Conservation (phyloP, 2,329 filamentous ascomycete genomes). For the Ophiostoma himal-ulmi region DNA sequence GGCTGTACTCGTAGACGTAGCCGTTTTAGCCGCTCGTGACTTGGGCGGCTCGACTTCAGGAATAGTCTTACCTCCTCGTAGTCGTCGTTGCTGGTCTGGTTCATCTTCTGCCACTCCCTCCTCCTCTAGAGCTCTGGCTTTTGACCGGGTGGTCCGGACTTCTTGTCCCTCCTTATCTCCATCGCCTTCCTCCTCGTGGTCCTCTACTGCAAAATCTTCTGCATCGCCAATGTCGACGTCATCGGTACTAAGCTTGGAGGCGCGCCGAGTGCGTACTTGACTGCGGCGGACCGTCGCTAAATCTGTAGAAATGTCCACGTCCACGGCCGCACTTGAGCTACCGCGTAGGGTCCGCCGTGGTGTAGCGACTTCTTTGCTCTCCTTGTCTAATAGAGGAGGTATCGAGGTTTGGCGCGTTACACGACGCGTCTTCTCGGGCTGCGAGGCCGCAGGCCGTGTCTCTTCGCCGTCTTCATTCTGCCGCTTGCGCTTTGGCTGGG, state of each 20-base stretch:
- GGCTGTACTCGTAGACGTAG: too few relatives aligned
- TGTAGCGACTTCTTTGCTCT: conserved; percentile 18
- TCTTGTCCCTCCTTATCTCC: neutral
- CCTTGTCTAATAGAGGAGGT: conserved; percentile 29
- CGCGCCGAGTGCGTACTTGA: neutral
- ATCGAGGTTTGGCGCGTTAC: conserved; percentile 35
- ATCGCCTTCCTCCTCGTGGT: neutral
- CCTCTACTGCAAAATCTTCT: conserved; percentile 2
- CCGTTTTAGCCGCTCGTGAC: neutral
- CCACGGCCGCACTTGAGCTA: neutral
- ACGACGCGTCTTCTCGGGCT: conserved; percentile 29
- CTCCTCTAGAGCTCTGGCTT: neutral
- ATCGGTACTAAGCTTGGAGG: conserved; percentile 1
- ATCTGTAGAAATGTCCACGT: neutral
- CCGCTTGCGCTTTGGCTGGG: conserved; percentile 33
- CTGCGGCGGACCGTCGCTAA: neutral
- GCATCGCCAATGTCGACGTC: neutral
- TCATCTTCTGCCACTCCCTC: neutral
- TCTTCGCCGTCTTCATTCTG: conserved; percentile 24
- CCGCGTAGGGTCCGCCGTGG: conserved; percentile 26
- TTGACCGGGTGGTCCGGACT: neutral
- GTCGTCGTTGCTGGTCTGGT: neutral
- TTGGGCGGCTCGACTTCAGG: neutral
- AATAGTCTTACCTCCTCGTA: conserved; percentile 14
- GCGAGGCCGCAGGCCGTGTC: neutral